phyloP scores from a whole-genome alignment of 2,329 filamentous ascomycete species.

The Plectosphaerella sp. region DNA sequence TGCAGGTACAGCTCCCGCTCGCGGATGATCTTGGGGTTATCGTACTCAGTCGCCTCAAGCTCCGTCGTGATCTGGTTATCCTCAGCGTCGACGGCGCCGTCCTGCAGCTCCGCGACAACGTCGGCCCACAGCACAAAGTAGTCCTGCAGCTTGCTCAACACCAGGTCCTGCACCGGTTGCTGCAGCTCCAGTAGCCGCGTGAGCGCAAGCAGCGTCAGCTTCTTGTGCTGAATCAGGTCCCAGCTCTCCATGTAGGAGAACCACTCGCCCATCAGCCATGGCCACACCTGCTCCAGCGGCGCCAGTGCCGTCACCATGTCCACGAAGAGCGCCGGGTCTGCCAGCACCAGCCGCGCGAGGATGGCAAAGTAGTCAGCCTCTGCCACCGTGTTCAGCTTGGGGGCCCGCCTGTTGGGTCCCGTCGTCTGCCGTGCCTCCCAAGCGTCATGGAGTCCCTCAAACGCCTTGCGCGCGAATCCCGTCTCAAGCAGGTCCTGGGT shows the following conservation, averaged over 20 bases:
- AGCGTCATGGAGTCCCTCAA: constrained; percentile 62
- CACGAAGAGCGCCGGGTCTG: constrained; percentile 65
- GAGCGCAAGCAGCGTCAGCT: constrained; percentile 68
- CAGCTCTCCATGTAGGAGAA: constrained; percentile 66
- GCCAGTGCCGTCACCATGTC: constrained; percentile 47
- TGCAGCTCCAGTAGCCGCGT: constrained; percentile 66
- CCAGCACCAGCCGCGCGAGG: constrained; percentile 71
- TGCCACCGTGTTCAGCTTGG: constrained; percentile 67
- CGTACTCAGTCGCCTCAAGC: constrained; percentile 42
- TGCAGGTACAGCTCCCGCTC: constrained; percentile 47
- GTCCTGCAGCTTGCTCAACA: constrained; percentile 62
- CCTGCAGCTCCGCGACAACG: constrained; percentile 61
- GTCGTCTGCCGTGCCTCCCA: constrained; percentile 76
- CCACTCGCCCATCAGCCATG: constrained; percentile 59
- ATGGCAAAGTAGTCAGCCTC: constrained; percentile 85
- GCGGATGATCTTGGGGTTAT: constrained; percentile 50
- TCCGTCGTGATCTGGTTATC: constrained; percentile 48
- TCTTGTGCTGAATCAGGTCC: constrained; percentile 60
- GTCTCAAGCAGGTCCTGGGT: constrained; percentile 61
- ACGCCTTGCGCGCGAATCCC: constrained; percentile 58
- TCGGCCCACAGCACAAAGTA: constrained; percentile 73
- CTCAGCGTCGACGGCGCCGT: constrained; percentile 46
- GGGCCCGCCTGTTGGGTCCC: constrained; percentile 68
- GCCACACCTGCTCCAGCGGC: constrained; percentile 47
- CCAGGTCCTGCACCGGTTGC: constrained; percentile 51